Evolutionary conservation across 2,329 filamentous ascomycete genomes (phyloP), one percentile per base, ranked within the genome.

Genomic region (Lecanicillium sp.): DNA sequence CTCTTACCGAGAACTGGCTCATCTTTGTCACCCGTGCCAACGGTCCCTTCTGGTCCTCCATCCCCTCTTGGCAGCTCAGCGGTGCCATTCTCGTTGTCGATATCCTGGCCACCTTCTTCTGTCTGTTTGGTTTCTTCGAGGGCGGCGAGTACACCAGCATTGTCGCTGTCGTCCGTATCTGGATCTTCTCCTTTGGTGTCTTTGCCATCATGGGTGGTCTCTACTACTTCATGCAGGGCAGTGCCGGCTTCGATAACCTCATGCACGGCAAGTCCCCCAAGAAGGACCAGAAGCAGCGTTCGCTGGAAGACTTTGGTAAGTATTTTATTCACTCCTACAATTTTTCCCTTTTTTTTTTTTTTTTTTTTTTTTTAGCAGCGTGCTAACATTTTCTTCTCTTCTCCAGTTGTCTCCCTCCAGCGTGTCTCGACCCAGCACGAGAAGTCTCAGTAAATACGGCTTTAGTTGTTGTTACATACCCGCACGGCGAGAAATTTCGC

Each of bases 1-100:
- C 85, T 11, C 76, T 94, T 39, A 89, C 87, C 44, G 85, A 94
- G 73, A 95, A 94, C 70, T 94, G 88, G 87, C 75, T 94, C 37
- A 95, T 95, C 65, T 94, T 95, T 71, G 90, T 94, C 67, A 94
- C 87, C 48, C 86, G 88, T 73, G 83, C 86, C 65, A 89, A 89
- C 64, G 86, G 87, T 55, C 85, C 86, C 39, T 90, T 94, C 75
- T 94, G 86, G 86, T 88, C 84, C 3, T 89, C 84, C 17, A 76
- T 87, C 43, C 87, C 88, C 43, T 94, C 86, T 44, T 89, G 85
- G 83, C 85, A 94, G 64, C 71, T 94, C 32, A 62, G 71, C 40
- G 80, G 80, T 45, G 87, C 87, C 47, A 87, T 94, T 48, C 59
- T 92, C 34, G 49, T 86, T 35, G 87, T 94, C 54, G 86, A 94